Percentiles rank a stretch among this genome's conserved stretches.
Evolutionary conservation across 179 eudicot genomes (phyloP).

Genomic region (Nepenthes alata): DNA sequence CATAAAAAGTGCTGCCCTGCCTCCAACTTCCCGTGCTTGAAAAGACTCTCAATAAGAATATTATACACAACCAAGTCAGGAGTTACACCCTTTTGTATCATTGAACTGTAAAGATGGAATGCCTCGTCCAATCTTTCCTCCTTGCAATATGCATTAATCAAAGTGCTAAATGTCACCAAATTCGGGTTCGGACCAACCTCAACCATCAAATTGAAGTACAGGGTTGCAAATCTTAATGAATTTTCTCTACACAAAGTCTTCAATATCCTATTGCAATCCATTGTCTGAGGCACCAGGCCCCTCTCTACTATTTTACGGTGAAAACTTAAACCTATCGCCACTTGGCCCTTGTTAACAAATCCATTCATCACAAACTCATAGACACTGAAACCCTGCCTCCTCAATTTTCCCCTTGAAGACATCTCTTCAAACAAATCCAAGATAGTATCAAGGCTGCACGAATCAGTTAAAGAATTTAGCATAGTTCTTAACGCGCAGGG

Average conservation of each 20-base stretch:
- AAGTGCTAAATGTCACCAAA: constrained; percentile 47
- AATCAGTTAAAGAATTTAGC: constrained; percentile 30
- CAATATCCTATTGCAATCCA: constrained; percentile 48
- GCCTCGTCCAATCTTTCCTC: constrained; percentile 35
- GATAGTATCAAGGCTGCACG: constrained; percentile 18
- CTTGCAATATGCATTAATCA: constrained; percentile 41
- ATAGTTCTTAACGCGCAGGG: constrained; percentile 29
- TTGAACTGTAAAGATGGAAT: constrained; percentile 27
- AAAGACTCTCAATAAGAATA: constrained; percentile 44
- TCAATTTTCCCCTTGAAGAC: no score
- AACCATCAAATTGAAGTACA: constrained; percentile 25
- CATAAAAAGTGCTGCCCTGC: constrained; percentile 31
- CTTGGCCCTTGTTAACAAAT: constrained; percentile 25
- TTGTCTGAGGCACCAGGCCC: constrained; percentile 25
- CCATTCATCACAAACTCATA: constrained; percentile 35
- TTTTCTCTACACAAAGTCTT: constrained; percentile 28
- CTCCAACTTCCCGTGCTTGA: constrained; percentile 30
- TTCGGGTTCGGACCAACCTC: constrained; percentile 54
- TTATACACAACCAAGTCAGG: constrained; percentile 52
- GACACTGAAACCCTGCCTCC: constrained; percentile 17
- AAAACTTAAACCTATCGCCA: constrained; percentile 33
- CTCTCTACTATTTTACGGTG: constrained; percentile 34
- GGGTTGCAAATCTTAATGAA: constrained; percentile 20
- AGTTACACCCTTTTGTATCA: constrained; percentile 28
- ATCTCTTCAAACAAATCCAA: constrained; percentile 18